Evolutionary conservation across 106 monocot genomes (phyloP).

Genomic region (Apostasia ramifera): DNA sequence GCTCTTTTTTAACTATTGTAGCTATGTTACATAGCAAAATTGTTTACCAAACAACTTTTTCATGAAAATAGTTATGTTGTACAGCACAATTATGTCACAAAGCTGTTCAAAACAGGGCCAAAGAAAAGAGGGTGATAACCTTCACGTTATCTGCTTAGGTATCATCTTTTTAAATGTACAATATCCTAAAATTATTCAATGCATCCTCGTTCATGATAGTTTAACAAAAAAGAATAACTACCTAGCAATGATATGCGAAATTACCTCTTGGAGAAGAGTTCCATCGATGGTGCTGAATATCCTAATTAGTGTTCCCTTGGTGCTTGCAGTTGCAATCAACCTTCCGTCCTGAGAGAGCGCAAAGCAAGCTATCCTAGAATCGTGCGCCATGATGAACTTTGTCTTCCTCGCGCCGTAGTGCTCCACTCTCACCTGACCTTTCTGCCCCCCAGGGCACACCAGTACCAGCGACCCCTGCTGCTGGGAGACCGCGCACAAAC

Average conservation of each 20-base stretch:
- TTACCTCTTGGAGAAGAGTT: constrained; percentile 79
- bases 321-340: constrained; percentile 82
- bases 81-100: too few species aligned
- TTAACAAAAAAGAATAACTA: background rate
- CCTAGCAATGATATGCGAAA: background rate
- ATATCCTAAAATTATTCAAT: background rate
- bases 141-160: background rate
- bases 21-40: too few species aligned
- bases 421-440: constrained; percentile 92
- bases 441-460: constrained; percentile 97
- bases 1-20: too few species aligned
- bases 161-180: background rate
- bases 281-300: constrained; percentile 75
- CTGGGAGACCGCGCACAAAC: constrained; percentile 90
- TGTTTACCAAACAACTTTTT: too few species aligned
- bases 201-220: background rate
- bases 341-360: constrained; percentile 78
- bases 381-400: constrained; percentile 88
- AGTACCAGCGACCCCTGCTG: constrained; percentile 80
- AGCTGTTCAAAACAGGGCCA: too few species aligned
- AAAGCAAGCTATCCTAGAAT: constrained; percentile 80
- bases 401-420: constrained; percentile 68
- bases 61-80: too few species aligned
- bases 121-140: too few species aligned
- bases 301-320: constrained; percentile 81